Evolutionary conservation across 1,139 yeast species (phyloP).

Genomic region (Hanseniaspora uvarum): DNA sequence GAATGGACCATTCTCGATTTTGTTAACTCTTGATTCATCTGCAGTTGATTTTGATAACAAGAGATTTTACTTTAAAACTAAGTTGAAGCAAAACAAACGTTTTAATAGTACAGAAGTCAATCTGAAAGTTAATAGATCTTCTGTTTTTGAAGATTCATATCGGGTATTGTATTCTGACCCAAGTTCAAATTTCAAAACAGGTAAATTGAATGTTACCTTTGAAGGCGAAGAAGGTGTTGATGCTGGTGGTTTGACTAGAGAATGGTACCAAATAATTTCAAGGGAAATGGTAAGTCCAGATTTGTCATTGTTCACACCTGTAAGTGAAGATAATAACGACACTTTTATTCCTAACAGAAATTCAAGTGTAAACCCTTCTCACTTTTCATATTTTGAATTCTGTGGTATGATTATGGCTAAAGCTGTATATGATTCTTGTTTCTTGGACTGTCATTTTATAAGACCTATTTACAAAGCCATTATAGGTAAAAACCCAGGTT

Average conservation of each 20-base stretch:
- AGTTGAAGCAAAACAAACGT: constrained; percentile 33
- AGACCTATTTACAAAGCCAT: constrained; percentile 88
- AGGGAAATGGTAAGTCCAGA: constrained; percentile 96
- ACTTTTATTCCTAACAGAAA: constrained; percentile 94
- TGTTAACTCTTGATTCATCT: constrained; percentile 69
- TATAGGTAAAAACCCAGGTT: constrained; percentile 67
- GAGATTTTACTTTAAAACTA: constrained; percentile 71
- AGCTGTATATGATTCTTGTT: constrained; percentile 79
- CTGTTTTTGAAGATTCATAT: constrained; percentile 85
- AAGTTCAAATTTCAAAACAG: constrained; percentile 60
- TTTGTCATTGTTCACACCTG: constrained; percentile 86
- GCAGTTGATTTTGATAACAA: constrained; percentile 93
- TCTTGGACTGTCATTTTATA: constrained; percentile 88
- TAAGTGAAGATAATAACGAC: constrained; percentile 71
- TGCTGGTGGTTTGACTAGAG: constrained; percentile 97
- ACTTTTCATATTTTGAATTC: constrained; percentile 82
- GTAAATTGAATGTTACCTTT: constrained; percentile 69
- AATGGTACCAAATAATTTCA: constrained; percentile 92
- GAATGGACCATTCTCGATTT: constrained; percentile 92
- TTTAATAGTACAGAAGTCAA: not conserved
- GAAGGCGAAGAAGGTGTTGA: constrained; percentile 94
- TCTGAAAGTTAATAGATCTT: constrained; percentile 72
- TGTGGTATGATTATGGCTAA: constrained; percentile 92
- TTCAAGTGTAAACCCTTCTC: constrained; percentile 88
- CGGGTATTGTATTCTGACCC: constrained; percentile 72